Evolutionary conservation across 495 filamentous ascomycete species (phyloP), one percentile per base, ranked within the genome.

Genomic region (Penicillium psychrofluorescens): DNA sequence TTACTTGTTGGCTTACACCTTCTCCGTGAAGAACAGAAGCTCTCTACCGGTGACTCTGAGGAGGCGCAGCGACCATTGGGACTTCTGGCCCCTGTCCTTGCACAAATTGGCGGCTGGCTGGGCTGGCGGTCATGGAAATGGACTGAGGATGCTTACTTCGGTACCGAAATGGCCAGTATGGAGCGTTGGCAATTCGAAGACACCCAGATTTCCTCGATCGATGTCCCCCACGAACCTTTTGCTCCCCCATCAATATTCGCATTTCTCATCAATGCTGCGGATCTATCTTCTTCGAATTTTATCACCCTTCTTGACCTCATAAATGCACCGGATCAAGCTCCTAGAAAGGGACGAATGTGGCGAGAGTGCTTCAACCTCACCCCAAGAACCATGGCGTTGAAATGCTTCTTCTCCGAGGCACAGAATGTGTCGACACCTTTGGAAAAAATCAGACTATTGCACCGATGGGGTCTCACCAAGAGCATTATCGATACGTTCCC

Each of bases 41-140:
- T 98, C 6, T 81, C 86, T 38, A 78, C 80, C 27, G 73, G 80
- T 13, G 69, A 78, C 15, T 68, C 72, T 0, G 75, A 84, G 45
- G 67, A 72, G 40, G 70, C 74, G 8, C 71, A 70, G 33, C 63
- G 68, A 36, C 66, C 77, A 29, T 51, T 67, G 28, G 63, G 72
- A 36, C 74, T 79, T 44, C 63, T 95, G 36, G 77, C 78, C 30
- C 78, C 82, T 5, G 53, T 95, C 2, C 66, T 98, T 11, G 83
- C 84, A 22, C 91, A 95, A 53, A 66, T 98, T 44, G 79, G 84
- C 6, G 70, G 72, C 43, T 97, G 90, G 89, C 62, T 97, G n/a
- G 78, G 83, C 7, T 95, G 90, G 88, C 49, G 67, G 11, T 71
- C 71, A 16, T 97, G 89, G 84, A 73, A 64, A 36, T 75, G 62